Evolutionary conservation across 2,329 filamentous ascomycete species (phyloP), one percentile per base, ranked within the genome.

Genomic region (Domatiomyces catenatus): DNA sequence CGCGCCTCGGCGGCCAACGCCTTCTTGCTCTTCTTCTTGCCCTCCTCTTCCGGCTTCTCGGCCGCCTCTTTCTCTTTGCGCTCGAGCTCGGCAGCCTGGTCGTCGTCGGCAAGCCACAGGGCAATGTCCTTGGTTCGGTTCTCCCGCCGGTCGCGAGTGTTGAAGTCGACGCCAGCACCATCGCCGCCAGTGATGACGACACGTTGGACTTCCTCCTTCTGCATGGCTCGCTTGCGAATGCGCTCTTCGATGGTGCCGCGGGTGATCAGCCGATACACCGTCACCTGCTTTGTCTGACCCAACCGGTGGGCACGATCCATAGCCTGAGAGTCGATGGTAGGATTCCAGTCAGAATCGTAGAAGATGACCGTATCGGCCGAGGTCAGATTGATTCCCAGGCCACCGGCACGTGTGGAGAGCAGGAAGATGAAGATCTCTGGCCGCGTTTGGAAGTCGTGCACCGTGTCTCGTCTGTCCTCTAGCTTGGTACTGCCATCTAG

Each of bases 301-400:
- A 98, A 79, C 77, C 92, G 86, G 79, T 98, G 92, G 10, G 92
- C 92, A 67, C 92, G 85, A 68, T 98, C 92, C 92, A 96, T 96
- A 68, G 92, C 92, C 67, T 98, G 92, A 49, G 86, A 94, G 66
- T 98, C 92, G 62, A 96, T 96, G 2, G 92, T 96, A 0, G 92
- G 92, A 66, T 98, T 98, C 92, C 92, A 98, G 67, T 98, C 92
- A 8, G 87, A 94, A 66, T 98, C 92, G 75, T 98, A 98, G 72
- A 98, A 98, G 68, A 98, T 96, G 69, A 98, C 92, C 0, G 92
- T 98, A 66, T 98, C 92, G 18, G 92, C 92, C 48, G 86, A 84
- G 5, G 92, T 96, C 59, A 98, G 73, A 64, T 98, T 98, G 75
- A 98, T 98, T 71, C 92, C 92, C 18, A 98, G 77, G 74, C 92